phyloP scores from a whole-genome alignment of 2,329 filamentous ascomycete genomes.

The Dothideomycetidae sp. region DNA sequence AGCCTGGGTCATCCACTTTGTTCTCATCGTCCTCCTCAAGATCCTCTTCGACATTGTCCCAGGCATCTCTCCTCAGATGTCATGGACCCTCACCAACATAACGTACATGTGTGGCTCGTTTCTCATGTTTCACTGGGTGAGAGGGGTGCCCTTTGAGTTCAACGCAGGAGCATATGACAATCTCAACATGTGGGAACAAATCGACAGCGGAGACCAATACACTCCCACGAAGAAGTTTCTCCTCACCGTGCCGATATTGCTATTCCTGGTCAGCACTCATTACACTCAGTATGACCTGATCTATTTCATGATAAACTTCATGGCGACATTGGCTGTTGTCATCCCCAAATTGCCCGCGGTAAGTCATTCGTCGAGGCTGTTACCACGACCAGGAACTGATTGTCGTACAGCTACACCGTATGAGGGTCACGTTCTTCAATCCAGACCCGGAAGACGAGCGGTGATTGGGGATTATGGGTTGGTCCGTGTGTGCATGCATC shows the following conservation, averaged over 20 bases:
- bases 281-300: slow-evolving; percentile 97
- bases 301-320: slow-evolving; percentile 94
- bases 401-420: slow-evolving; percentile 22
- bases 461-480: slow-evolving; percentile 7
- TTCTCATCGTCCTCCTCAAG: slow-evolving; percentile 82
- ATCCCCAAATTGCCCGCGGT: slow-evolving; percentile 95
- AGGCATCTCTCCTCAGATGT: slow-evolving; percentile 91
- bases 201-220: slow-evolving; percentile 97
- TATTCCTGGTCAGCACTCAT: slow-evolving; percentile 94
- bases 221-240: slow-evolving; percentile 98
- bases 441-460: slow-evolving; percentile 17
- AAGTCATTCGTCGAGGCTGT: slow-evolving; percentile 30
- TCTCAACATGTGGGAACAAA: slow-evolving; percentile 99
- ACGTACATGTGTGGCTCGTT: slow-evolving; percentile 98
- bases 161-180: slow-evolving; percentile 98
- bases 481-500: background rate
- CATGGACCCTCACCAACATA: slow-evolving; percentile 97
- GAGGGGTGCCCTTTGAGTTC: slow-evolving; percentile 96
- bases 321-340: slow-evolving; percentile 81
- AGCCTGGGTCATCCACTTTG: slow-evolving; percentile 94
- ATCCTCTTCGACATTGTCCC: slow-evolving; percentile 96
- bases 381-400: slow-evolving; percentile 10
- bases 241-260: slow-evolving; percentile 78
- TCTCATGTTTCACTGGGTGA: slow-evolving; percentile 98
- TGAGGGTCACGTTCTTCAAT: slow-evolving; percentile 25